Base-by-base conservation (phyloP, 2,329 filamentous ascomycete genomes). In the Coleophoma eucalyptorum region DNA sequence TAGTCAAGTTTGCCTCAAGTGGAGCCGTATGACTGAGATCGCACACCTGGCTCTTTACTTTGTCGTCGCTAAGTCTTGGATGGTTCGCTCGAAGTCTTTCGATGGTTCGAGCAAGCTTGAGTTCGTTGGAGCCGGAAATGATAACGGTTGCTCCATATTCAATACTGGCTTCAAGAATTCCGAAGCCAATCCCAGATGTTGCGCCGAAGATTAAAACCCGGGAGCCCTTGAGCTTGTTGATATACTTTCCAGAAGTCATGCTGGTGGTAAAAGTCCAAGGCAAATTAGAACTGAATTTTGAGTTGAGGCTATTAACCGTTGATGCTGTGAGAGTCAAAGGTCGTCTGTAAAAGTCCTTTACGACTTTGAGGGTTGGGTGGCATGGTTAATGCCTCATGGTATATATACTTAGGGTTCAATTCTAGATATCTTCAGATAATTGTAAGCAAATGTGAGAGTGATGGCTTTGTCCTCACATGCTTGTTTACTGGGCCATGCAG, bases 1-100 rank as follows among this genome's bases (percentile, higher is more conserved):
- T 63, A 58, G 44, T 70, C 62, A 43, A 86, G 70, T 19, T 65
- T 62, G 45, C 18, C 43, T 62, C 62, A 0, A 57, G 11, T 1
- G 16, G 46, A 5, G 35, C 46, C 1, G 50, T 48, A 2, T 48
- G 53, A 0, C 55, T 57, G 5, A 65, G 55, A 43, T 64, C 60
- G 26, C 60, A 62, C 13, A 50, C 34, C 21, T 57, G 1, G 62
- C 56, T 50, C 3, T 49, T 26, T 32, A 60, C 34, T 13, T 46
- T n/a, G 21, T 31, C 33, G 11, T 26, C n/a, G 20, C 40, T 21
- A 11, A 42, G 40, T 4, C 40, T 37, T 4, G 32, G 33, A 1
- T 50, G 46, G 3, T 13, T 20, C 16, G 19, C 26, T 26, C n/a
- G 5, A 16, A 52, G 41, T 12, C 16, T 31, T 5, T 16, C n/a